phyloP scores from a whole-genome alignment of 306 rosid species.

The Glycyrrhiza uralensis region DNA sequence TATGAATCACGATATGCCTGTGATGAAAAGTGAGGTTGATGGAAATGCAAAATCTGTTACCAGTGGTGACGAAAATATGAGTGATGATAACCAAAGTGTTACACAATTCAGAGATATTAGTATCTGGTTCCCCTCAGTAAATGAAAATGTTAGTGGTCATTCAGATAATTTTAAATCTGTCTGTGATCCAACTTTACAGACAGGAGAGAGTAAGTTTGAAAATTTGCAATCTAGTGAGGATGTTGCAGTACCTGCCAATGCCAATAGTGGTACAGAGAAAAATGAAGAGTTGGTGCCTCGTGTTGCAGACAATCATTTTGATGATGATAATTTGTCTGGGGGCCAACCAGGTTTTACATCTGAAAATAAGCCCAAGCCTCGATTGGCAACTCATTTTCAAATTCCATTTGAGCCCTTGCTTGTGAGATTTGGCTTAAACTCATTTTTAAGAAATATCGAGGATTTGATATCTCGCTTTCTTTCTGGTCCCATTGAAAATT shows the following conservation, averaged over 20 bases:
- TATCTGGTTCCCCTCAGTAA: conserved; percentile 15
- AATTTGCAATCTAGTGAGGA: conserved; percentile 29
- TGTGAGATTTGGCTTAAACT: conserved; percentile 41
- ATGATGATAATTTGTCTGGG: conserved; percentile 15
- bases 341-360: conserved; percentile 34
- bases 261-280: conserved; percentile 28
- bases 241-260: conserved; percentile 30
- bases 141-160: conserved; percentile 29
- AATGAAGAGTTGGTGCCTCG: conserved; percentile 30
- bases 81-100: conserved; percentile 24
- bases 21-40: conserved; percentile 43
- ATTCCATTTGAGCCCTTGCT: conserved; percentile 40
- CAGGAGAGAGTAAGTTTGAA: conserved; percentile 37
- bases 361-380: conserved; percentile 37
- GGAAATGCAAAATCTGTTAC: conserved; percentile 33
- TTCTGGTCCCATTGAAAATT: conserved; percentile 44
- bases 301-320: conserved; percentile 28
- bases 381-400: conserved; percentile 29
- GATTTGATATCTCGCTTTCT: conserved; percentile 41
- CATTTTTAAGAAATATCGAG: conserved; percentile 43
- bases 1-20: conserved; percentile 40
- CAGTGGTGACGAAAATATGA: conserved; percentile 21
- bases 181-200: conserved; percentile 27
- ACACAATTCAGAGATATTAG: conserved; percentile 24
- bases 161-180: conserved; percentile 19